Base-by-base conservation (phyloP, 1,284 basidiomycete species). In the Tylopilus sp. region DNA sequence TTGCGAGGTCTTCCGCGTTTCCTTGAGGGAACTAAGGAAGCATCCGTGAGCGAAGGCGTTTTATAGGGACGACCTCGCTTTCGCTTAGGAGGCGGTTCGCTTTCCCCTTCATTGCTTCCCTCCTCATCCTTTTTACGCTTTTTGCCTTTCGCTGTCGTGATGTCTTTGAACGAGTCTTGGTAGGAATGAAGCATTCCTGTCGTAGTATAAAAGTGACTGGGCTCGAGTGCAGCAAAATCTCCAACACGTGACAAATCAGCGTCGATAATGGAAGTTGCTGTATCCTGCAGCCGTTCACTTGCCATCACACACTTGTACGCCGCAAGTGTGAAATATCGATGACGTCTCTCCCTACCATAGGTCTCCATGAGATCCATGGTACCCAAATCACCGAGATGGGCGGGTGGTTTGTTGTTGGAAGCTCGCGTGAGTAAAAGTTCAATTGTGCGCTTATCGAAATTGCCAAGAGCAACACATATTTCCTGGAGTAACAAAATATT, bases 391-490 rank as follows among this genome's bases (percentile, higher is more conserved):
- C 71, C 71, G 5, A 92, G 75, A 63, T 90, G 86, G 12, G 77
- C 48, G 3, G 87, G 86, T 16, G 84, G 85, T 7, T 73, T 71
- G 50, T 65, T 73, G 57, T 77, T 82, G 53, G 82, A 81, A 35
- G 87, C 78, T 37, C 86, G 80, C 13, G 75, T 74, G 29, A 92
- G 73, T n/a, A 90, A 69, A 13, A 86, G 74, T 60, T 92, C 90
- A 43, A 91, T 73, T 2, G 86, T 90, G 25, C 91, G 82, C 59
- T 77, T 78, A 62, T 92, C 87, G 52, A 90, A 87, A 53, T 82
- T 74, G 55, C 79, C 77, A 18, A 93, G 72, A 16, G 77, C 71
- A 19, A 60, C 54, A 31, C 81, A 81, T 26, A 92, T 69, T 61
- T 90, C 86, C 89, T 92, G 52, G 25, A 49, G 41, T 16, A 29